phyloP scores from a whole-genome alignment of 1,284 basidiomycete species.

The Sanghuangporus baumii region DNA sequence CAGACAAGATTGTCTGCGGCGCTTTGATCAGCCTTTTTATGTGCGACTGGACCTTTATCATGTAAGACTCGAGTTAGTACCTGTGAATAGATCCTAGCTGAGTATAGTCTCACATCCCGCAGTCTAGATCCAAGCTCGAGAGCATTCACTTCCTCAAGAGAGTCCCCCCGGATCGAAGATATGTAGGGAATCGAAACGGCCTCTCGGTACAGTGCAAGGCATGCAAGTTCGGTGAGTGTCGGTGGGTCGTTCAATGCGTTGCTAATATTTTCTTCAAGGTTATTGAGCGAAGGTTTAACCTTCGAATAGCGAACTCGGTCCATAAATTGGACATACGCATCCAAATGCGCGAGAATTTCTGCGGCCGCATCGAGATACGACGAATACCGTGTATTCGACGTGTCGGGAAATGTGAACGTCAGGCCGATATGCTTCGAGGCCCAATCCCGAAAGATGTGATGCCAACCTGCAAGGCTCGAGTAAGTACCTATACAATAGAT shows the following conservation, averaged over 20 bases:
- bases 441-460: constrained; percentile 17
- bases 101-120: background rate
- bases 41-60: constrained; percentile 18
- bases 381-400: constrained; percentile 28
- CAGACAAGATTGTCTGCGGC: constrained; percentile 21
- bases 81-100: too few relatives aligned
- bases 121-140: constrained; percentile 27
- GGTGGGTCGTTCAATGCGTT: too few relatives aligned
- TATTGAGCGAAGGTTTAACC: constrained; percentile 18
- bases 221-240: constrained; percentile 32
- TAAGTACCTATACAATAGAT: background rate
- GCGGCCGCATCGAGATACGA: constrained; percentile 26
- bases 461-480: constrained; percentile 12
- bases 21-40: constrained; percentile 21
- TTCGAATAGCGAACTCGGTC: too few relatives aligned
- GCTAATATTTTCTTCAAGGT: constrained; percentile 30
- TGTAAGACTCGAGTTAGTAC: too few relatives aligned
- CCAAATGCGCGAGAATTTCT: too few relatives aligned
- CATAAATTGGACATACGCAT: too few relatives aligned
- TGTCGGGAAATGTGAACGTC: constrained; percentile 21
- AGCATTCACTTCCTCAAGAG: constrained; percentile 23
- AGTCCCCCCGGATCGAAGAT: constrained; percentile 14
- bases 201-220: constrained; percentile 29
- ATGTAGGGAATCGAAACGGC: constrained; percentile 27
- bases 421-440: background rate